These are phyloP conservation scores for Malassezia caprae DNA, from an alignment of 1,284 basidiomycete species.

Conservation along the genomic window DNA sequence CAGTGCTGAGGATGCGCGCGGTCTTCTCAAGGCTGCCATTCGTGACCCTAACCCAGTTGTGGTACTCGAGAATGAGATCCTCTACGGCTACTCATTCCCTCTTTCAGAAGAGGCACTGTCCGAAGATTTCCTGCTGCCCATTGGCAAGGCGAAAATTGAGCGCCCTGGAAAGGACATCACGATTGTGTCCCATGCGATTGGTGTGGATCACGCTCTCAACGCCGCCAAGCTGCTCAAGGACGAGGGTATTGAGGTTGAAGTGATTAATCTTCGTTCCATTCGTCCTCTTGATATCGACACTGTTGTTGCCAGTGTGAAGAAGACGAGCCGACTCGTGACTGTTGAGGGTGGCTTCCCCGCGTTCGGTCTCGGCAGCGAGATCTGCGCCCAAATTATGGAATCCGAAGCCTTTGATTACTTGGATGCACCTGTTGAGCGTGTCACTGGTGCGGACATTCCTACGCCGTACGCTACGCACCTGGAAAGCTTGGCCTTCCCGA, in stretches of 20 bases:
- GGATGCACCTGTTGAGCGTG: constrained; percentile 91
- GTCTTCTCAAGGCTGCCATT: constrained; percentile 91
- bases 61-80: constrained; percentile 97
- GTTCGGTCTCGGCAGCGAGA: constrained; percentile 96
- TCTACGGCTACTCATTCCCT: constrained; percentile 94
- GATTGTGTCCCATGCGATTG: constrained; percentile 68
- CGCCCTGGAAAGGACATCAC: constrained; percentile 85
- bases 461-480: constrained; percentile 54
- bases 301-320: constrained; percentile 89
- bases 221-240: constrained; percentile 76
- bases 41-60: constrained; percentile 97
- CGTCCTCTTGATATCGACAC: constrained; percentile 95
- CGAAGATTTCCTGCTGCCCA: constrained; percentile 79
- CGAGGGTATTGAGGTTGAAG: constrained; percentile 85
- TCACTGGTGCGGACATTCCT: constrained; percentile 70
- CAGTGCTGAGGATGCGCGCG: constrained; percentile 95
- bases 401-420: constrained; percentile 56
- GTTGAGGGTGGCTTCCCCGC: constrained; percentile 98
- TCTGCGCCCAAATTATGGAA: constrained; percentile 71
- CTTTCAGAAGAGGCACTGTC: constrained; percentile 90
- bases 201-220: constrained; percentile 52
- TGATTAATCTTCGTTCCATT: constrained; percentile 90
- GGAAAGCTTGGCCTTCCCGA: constrained; percentile 43
- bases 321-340: constrained; percentile 89
- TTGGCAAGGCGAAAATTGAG: constrained; percentile 96